Percentiles rank a stretch among this genome's conserved stretches.
Evolutionary conservation across 495 filamentous ascomycete species (phyloP).

Genomic region (Cercophora scortea): DNA sequence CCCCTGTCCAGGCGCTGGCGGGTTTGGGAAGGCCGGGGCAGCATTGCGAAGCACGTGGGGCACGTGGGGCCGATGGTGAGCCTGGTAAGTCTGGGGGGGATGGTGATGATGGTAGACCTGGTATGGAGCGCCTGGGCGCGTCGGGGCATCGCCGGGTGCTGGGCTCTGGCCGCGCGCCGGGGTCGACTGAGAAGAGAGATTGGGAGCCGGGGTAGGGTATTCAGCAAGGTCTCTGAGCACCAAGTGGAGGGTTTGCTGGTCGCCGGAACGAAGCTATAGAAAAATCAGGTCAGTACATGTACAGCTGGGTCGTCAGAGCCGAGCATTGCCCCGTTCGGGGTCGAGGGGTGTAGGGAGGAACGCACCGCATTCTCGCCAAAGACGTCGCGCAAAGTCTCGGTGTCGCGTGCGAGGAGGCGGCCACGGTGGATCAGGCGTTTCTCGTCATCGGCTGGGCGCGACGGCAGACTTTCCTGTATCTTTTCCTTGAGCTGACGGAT

Average conservation of each 20-base stretch:
- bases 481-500: slow-evolving; percentile 52
- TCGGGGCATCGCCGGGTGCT: slow-evolving; percentile 1
- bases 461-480: slow-evolving; percentile 48
- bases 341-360: slow-evolving; percentile 3
- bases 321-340: not conserved
- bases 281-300: slow-evolving; percentile 4
- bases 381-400: slow-evolving; percentile 47
- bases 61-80: slow-evolving; percentile 1
- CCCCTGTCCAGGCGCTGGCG: not conserved
- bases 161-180: slow-evolving; percentile 10
- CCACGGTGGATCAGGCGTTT: slow-evolving; percentile 65
- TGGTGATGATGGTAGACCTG: not conserved
- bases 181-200: not conserved
- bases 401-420: slow-evolving; percentile 45
- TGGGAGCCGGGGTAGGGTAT: slow-evolving; percentile 14
- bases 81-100: not conserved
- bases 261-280: slow-evolving; percentile 36
- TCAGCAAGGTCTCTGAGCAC: slow-evolving; percentile 42
- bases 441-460: slow-evolving; percentile 42
- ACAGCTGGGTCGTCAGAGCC: not conserved
- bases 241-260: slow-evolving; percentile 54
- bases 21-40: slow-evolving; percentile 1
- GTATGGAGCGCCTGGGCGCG: not conserved
- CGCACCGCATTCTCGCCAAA: slow-evolving; percentile 52
- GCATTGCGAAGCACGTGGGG: slow-evolving; percentile 3